A percentile compares a stretch with the other conserved stretches of the same genome.
phyloP scores from a whole-genome alignment of 2,329 filamentous ascomycete species.

The Helotiales sp. region DNA sequence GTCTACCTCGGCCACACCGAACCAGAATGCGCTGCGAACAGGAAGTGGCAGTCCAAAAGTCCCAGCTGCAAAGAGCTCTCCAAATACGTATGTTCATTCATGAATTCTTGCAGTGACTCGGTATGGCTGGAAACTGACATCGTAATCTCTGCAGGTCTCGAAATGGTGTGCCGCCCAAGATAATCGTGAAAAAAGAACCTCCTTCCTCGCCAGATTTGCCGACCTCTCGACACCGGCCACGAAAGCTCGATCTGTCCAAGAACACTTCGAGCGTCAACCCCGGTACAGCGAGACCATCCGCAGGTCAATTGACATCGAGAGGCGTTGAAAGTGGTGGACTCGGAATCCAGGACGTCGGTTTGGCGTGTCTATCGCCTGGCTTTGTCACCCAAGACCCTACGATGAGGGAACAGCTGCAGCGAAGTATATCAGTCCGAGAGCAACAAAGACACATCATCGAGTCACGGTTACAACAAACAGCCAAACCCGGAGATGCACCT shows the following conservation, averaged over 20 bases:
- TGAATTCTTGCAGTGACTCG: slow-evolving; percentile 16
- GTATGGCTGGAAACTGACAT: slow-evolving; percentile 20
- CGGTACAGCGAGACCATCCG: slow-evolving; percentile 67
- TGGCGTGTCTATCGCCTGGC: slow-evolving; percentile 92
- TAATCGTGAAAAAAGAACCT: slow-evolving; percentile 96
- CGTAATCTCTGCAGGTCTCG: slow-evolving; percentile 46
- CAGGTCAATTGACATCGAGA: slow-evolving; percentile 68
- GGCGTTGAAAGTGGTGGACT: slow-evolving; percentile 61
- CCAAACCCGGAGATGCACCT: slow-evolving; percentile 72
- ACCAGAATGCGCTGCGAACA: slow-evolving; percentile 47
- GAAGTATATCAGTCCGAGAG: slow-evolving; percentile 89
- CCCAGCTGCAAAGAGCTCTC: slow-evolving; percentile 52
- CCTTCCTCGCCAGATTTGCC: slow-evolving; percentile 81
- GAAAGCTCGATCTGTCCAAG: slow-evolving; percentile 76
- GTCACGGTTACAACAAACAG: slow-evolving; percentile 82
- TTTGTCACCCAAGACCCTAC: slow-evolving; percentile 96
- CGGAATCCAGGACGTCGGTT: slow-evolving; percentile 86
- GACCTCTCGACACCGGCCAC: slow-evolving; percentile 71
- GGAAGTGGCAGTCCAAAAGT: slow-evolving; percentile 56
- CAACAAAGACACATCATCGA: slow-evolving; percentile 96
- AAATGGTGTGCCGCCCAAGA: slow-evolving; percentile 65
- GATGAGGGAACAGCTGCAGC: slow-evolving; percentile 92
- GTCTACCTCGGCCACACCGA: slow-evolving; percentile 42
- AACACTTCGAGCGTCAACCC: slow-evolving; percentile 51
- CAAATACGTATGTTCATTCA: slow-evolving; percentile 55